Percentiles rank a stretch among this genome's conserved stretches.
phyloP scores from a whole-genome alignment of 2,329 filamentous ascomycete species.

The Pyrenochaeta sp. region DNA sequence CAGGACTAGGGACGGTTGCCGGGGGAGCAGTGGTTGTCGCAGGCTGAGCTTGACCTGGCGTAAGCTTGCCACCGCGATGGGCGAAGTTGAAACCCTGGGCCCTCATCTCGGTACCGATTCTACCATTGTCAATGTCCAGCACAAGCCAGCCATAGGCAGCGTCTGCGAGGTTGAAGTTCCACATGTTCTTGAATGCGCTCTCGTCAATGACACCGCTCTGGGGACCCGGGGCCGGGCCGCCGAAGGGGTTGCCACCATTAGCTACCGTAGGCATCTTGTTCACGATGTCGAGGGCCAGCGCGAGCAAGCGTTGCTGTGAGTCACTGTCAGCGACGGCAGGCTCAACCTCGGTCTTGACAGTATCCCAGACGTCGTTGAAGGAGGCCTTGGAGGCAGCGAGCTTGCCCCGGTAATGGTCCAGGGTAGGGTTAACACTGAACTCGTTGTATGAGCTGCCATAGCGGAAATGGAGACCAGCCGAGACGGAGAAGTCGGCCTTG shows the following conservation, averaged over 20 bases:
- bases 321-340: slow-evolving; percentile 93
- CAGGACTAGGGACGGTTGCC: slow-evolving; percentile 49
- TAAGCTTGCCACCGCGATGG: slow-evolving; percentile 82
- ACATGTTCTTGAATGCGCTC: slow-evolving; percentile 99
- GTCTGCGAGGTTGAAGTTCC: slow-evolving; percentile 99
- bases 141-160: slow-evolving; percentile 97
- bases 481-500: slow-evolving; percentile 98
- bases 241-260: slow-evolving; percentile 95
- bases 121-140: slow-evolving; percentile 90
- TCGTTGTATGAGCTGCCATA: slow-evolving; percentile 99
- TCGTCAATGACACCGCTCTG: slow-evolving; percentile 92
- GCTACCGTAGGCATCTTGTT: slow-evolving; percentile 97
- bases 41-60: slow-evolving; percentile 48
- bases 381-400: slow-evolving; percentile 97
- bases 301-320: slow-evolving; percentile 88
- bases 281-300: slow-evolving; percentile 92
- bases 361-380: slow-evolving; percentile 99
- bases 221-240: slow-evolving; percentile 77
- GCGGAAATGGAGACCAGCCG: slow-evolving; percentile 95
- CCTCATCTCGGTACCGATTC: slow-evolving; percentile 98
- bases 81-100: slow-evolving; percentile 99
- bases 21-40: slow-evolving; percentile 43
- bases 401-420: slow-evolving; percentile 98
- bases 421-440: slow-evolving; percentile 96
- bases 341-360: slow-evolving; percentile 94